Evolutionary conservation across 139 green algal genomes (phyloP).

Genomic region (Pycnococcus provasolii): DNA sequence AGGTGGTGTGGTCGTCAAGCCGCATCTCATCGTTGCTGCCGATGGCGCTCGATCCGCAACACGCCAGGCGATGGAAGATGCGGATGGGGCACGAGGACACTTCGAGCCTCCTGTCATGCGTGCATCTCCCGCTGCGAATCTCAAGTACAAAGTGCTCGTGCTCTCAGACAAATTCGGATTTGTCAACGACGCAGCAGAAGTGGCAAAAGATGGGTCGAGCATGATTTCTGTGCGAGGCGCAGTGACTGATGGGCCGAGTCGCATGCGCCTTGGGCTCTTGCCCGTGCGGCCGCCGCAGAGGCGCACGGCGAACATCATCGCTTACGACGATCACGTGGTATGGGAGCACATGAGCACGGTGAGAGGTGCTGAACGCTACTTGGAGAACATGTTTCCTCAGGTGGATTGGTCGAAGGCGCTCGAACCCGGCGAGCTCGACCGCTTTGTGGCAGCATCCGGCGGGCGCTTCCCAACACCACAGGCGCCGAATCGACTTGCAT

Average conservation of each 20-base stretch:
- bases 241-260: not conserved
- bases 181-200: not conserved
- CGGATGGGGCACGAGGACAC: not conserved
- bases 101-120: not conserved
- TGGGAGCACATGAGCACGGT: not conserved
- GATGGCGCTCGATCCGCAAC: not conserved
- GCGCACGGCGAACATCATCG: conserved; percentile 9
- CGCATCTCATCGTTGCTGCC: not conserved
- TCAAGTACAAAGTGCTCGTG: conserved; percentile 12
- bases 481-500: not conserved
- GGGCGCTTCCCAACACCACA: not conserved
- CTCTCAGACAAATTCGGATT: not conserved
- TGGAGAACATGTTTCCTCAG: conserved; percentile 1
- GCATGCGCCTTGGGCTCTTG: conserved; percentile 1
- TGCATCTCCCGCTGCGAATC: not conserved
- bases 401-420: not conserved
- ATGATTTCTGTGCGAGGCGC: not conserved
- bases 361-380: not conserved
- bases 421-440: not conserved
- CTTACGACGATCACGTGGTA: not conserved
- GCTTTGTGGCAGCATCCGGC: not conserved
- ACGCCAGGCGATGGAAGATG: not conserved
- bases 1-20: not conserved
- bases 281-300: not conserved
- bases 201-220: not conserved